Conservation (phyloP, 139 green algal species). For the Micromonas commoda region DNA sequence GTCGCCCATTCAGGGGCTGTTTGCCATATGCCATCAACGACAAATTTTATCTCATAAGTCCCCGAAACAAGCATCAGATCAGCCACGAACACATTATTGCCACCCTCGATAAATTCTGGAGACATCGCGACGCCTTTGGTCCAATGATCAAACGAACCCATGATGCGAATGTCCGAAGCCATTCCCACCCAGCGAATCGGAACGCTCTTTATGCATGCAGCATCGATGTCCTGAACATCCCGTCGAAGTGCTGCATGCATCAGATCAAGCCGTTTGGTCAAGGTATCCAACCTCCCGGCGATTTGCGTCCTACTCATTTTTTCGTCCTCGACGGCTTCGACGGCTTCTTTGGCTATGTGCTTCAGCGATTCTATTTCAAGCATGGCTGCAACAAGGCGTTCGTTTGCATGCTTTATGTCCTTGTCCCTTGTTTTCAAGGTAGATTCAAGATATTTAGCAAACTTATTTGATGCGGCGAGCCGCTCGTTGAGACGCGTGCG, state of each 20-base stretch:
- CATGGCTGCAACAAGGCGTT: neutral
- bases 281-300: neutral
- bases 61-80: neutral
- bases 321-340: neutral
- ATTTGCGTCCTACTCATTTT: neutral
- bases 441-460: slow-evolving; percentile 18
- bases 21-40: slow-evolving; percentile 19
- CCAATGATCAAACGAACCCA: slow-evolving; percentile 21
- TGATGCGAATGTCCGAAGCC: slow-evolving; percentile 3
- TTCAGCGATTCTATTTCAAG: neutral
- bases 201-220: neutral
- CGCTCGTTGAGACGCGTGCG: slow-evolving; percentile 23
- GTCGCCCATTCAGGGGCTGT: neutral
- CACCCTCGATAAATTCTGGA: slow-evolving; percentile 1
- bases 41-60: slow-evolving; percentile 12
- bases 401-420: neutral
- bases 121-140: slow-evolving; percentile 1
- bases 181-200: neutral
- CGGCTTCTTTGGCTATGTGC: neutral
- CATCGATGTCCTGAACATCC: neutral
- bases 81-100: neutral
- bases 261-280: neutral
- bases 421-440: neutral
- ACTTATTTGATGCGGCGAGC: neutral
- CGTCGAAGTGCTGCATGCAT: neutral